Conservation (phyloP, 768 basidiomycete species). For the Serendipita indica region DNA sequence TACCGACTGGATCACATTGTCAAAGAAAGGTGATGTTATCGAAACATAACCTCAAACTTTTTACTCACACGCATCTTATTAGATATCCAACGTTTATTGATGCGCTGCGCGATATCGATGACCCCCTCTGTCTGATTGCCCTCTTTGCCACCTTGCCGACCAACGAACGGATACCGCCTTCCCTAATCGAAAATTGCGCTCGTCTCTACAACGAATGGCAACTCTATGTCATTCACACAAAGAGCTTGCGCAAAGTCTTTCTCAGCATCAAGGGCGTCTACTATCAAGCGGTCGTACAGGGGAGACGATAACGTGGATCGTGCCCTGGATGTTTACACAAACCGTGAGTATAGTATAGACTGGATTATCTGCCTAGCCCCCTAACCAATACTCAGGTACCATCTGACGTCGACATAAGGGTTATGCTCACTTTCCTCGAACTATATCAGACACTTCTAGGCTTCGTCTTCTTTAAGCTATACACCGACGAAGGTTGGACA, state of each 20-base stretch:
- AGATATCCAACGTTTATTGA: slow-evolving; percentile 97
- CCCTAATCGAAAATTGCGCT: slow-evolving; percentile 79
- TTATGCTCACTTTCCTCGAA: slow-evolving; percentile 96
- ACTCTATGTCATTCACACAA: slow-evolving; percentile 81
- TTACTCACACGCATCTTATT: slow-evolving; percentile 7
- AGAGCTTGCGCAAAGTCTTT: slow-evolving; percentile 76
- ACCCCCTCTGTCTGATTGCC: slow-evolving; percentile 88
- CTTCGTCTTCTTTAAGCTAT: slow-evolving; percentile 96
- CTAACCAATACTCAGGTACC: slow-evolving; percentile 47
- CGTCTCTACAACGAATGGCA: slow-evolving; percentile 93
- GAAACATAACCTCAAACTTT: no score
- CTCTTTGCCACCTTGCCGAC: slow-evolving; percentile 86
- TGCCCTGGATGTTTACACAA: slow-evolving; percentile 96
- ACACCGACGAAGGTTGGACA: slow-evolving; percentile 78
- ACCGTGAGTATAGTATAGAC: slow-evolving; percentile 35
- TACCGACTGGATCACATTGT: slow-evolving; percentile 92
- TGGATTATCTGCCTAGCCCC: slow-evolving; percentile 12
- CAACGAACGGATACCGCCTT: slow-evolving; percentile 62
- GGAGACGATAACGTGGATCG: slow-evolving; percentile 87
- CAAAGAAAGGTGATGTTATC: slow-evolving; percentile 95
- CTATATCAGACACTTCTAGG: slow-evolving; percentile 93
- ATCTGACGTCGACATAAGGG: slow-evolving; percentile 88
- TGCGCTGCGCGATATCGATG: slow-evolving; percentile 90
- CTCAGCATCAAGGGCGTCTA: slow-evolving; percentile 96
- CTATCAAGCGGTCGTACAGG: slow-evolving; percentile 90